Evolutionary conservation across 208 protist genomes (phyloP), one percentile per base, ranked within the genome.

Genomic region (Trypanosoma rangeli): DNA sequence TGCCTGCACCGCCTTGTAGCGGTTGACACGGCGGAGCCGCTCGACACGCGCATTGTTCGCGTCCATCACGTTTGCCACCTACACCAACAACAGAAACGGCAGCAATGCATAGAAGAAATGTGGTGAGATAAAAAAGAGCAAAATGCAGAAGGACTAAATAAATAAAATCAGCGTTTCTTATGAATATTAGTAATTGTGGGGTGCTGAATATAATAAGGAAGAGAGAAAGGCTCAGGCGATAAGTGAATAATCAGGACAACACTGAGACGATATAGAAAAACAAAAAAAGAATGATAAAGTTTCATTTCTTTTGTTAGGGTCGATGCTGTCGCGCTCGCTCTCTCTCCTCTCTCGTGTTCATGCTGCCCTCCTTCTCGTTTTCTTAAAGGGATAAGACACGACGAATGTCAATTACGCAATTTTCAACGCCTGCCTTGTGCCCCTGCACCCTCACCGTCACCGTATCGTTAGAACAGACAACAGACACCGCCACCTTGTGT

Each of bases 1-100:
- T 22, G 86, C 88, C 70, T 97, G 89, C 22, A 97, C 74, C 26
- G 87, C 86, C 69, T 92, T 93, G 69, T 93, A 87, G 58, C 89
- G 86, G 68, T 95, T 94, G 20, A 92, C 83, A 39, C 89, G 87
- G 29, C 92, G 84, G 50, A 94, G 80, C 39, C 92, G 77, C 73
- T 97, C 89, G 44, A 87, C 92, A 15, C 88, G 82, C 13, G 80
- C 74, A 66, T 92, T 79, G 26, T 53, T 74, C 22, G 64, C 62
- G 69, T 85, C 79, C 80, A 85, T 85, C 31, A 35, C 42, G 61
- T 54, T 39, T 20, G 48, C 29, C 44, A 67, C n/a, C 48, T 42
- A 50, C 22, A 54, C 7, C 66, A 52, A 9, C 24, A 54, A 31
- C 46, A 66, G 26, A 29, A 37, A 20, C 15, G 24, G 54, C 29